Conservation (phyloP, 805 yeast species). For the Millerozyma miso region DNA sequence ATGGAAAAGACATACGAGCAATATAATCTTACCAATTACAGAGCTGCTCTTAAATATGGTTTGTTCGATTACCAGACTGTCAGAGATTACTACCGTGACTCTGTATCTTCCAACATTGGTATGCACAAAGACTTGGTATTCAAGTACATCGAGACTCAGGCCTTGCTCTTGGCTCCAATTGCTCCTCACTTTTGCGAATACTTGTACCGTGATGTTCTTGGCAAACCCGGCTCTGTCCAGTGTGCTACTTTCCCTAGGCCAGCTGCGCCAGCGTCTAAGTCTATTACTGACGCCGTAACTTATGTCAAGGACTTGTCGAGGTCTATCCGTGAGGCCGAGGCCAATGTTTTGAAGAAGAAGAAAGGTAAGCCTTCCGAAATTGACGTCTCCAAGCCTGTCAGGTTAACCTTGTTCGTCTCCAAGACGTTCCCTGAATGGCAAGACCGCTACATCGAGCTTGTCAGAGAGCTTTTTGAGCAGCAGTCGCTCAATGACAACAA, state of each 20-base stretch:
- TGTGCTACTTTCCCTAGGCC: constrained; percentile 76
- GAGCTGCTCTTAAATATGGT: constrained; percentile 85
- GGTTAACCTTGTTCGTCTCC: constrained; percentile 68
- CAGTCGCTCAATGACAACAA: constrained; percentile 63
- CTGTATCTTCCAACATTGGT: constrained; percentile 45
- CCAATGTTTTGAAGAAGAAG: constrained; percentile 81
- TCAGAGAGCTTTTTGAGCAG: constrained; percentile 66
- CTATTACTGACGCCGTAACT: constrained; percentile 62
- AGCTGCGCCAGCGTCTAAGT: constrained; percentile 57
- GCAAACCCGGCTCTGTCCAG: constrained; percentile 64
- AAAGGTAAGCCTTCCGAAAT: constrained; percentile 72
- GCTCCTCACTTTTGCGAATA: constrained; percentile 96
- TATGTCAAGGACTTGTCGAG: constrained; percentile 79
- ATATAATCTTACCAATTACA: constrained; percentile 72
- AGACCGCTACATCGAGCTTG: constrained; percentile 57
- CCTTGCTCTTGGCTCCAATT: constrained; percentile 79
- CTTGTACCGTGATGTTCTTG: constrained; percentile 78
- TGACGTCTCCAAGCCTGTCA: constrained; percentile 70
- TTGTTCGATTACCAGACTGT: constrained; percentile 92
- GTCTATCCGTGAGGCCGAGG: constrained; percentile 90
- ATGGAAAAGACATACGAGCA: constrained; percentile 69
- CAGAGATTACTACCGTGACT: constrained; percentile 94
- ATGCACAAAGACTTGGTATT: constrained; percentile 83
- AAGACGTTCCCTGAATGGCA: constrained; percentile 76
- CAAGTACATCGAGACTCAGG: constrained; percentile 83